Percentiles rank a stretch among this genome's conserved stretches.
Evolutionary conservation across 2,329 filamentous ascomycete species (phyloP).

Genomic region (Tolypocladium guangdongense): DNA sequence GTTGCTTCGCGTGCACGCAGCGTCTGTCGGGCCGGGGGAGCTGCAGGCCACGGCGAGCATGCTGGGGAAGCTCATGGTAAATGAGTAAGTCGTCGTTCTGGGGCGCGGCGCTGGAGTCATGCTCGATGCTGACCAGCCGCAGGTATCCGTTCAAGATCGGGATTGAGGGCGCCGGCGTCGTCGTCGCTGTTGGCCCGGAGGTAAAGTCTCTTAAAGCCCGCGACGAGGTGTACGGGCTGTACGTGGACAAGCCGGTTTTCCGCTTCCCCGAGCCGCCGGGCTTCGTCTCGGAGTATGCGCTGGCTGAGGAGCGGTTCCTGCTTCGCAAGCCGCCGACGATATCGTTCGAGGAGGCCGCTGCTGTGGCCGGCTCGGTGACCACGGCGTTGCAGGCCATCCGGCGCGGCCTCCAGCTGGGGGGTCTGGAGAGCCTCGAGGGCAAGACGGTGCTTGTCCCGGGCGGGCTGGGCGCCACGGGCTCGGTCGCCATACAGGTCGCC

Average conservation of each 20-base stretch:
- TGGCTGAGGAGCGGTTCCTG: slow-evolving; percentile 23
- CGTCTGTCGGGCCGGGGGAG: slow-evolving; percentile 23
- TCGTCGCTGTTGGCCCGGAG: slow-evolving; percentile 16
- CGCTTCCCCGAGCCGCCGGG: slow-evolving; percentile 12
- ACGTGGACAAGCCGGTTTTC: slow-evolving; percentile 26
- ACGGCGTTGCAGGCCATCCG: slow-evolving; percentile 33
- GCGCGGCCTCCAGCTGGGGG: slow-evolving; percentile 24
- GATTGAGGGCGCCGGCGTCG: slow-evolving; percentile 21
- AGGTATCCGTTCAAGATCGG: slow-evolving; percentile 15
- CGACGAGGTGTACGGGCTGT: slow-evolving; percentile 28
- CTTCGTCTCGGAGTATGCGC: slow-evolving; percentile 29
- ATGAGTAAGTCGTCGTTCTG: slow-evolving; percentile 13
- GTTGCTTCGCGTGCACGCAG: slow-evolving; percentile 28
- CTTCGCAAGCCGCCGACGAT: slow-evolving; percentile 19
- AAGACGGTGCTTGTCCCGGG: slow-evolving; percentile 41
- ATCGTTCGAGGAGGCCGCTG: slow-evolving; percentile 24
- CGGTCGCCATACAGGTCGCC: slow-evolving; percentile 35
- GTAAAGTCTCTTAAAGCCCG: slow-evolving; percentile 18
- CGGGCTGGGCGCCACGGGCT: slow-evolving; percentile 37
- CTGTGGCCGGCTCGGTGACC: slow-evolving; percentile 24
- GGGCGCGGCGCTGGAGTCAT: not conserved
- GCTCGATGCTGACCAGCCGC: not conserved
- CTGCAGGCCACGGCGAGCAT: slow-evolving; percentile 17
- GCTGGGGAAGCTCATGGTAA: slow-evolving; percentile 12
- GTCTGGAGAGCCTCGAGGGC: slow-evolving; percentile 29